phyloP scores from a whole-genome alignment of 306 rosid genomes.

The Glycyrrhiza uralensis region DNA sequence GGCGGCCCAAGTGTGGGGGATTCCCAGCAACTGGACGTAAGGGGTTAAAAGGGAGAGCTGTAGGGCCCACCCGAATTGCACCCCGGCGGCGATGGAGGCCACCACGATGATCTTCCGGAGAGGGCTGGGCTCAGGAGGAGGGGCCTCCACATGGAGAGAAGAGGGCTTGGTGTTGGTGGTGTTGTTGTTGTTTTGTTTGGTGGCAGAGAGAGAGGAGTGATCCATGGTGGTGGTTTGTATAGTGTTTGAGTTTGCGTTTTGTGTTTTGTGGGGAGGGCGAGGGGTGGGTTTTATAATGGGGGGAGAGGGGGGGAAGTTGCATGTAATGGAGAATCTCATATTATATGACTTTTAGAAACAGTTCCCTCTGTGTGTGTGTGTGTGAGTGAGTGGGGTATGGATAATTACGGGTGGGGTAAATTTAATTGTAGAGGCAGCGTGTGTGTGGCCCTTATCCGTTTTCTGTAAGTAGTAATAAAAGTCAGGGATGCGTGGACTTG shows the following conservation, averaged over 20 bases:
- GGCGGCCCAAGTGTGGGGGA: constrained; percentile 67
- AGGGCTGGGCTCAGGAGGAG: constrained; percentile 23
- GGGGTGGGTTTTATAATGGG: constrained; percentile 17
- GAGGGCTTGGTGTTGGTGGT: constrained; percentile 16
- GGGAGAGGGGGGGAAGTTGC: neutral
- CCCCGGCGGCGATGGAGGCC: constrained; percentile 77
- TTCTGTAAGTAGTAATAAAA: neutral
- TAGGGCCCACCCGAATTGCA: constrained; percentile 90
- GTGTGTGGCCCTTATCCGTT: constrained; percentile 15
- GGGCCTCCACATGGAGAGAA: constrained; percentile 31
- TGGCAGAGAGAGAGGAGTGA: constrained; percentile 18
- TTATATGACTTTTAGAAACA: neutral
- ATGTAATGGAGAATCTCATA: constrained; percentile 18
- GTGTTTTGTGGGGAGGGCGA: neutral
- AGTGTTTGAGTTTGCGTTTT: neutral
- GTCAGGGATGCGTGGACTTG: constrained; percentile 17
- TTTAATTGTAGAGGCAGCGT: neutral
- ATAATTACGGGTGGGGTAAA: neutral
- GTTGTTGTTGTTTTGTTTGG: constrained; percentile 6
- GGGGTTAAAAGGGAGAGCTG: constrained; percentile 84
- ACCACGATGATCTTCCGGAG: constrained; percentile 49
- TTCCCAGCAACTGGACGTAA: constrained; percentile 69
- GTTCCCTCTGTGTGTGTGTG: neutral
- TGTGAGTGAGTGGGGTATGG: neutral
- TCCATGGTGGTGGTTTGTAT: constrained; percentile 22